Base-by-base conservation (phyloP, 345 rosid genomes). In the Nephelium lappaceum region DNA sequence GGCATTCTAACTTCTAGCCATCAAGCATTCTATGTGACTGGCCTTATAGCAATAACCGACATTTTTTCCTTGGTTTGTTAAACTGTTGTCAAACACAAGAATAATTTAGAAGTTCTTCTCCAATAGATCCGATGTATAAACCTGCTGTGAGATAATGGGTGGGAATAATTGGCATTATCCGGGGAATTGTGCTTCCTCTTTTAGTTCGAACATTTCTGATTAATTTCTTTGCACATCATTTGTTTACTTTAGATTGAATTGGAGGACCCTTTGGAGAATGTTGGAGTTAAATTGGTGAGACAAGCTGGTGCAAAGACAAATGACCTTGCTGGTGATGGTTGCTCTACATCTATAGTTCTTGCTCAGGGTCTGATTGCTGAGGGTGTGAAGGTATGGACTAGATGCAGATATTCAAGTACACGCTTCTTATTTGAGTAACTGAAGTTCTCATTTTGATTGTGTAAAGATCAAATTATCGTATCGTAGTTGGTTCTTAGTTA, bases 281-380 rank as follows among this genome's bases (percentile, higher is more conserved):
- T 95, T 83, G 99, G 99, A 78, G 98, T 93, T 70, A 95, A 93
- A 82, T 83, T 95, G 89, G 95, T 93, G 84, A 93, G 99, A 83
- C 99, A 93, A 87, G 96, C 99, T 6, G 99, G 98, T 79, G 97
- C 98, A 24, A 95, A 86, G 83, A 95, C 98, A 77, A 95, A 93
- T 87, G 93, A 92, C 60, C 95, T 90, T 77, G 99, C 96, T 0
- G 97, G 98, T 81, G 98, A 95, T 87, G 99, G 99, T 76, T 95
- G 96, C 72, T 93, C 96, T 39, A 93, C 99, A 42, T 91, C 99
- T 75, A 85, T 95, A 77, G 16, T 95, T 76, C 99, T 95, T 82
- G 95, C 98, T 77, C 95, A 89, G 83, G 99, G 97, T 79, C 87
- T 93, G 76, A 93, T 93, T 68, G 82, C 92, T 7, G 99, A 93